Conservation (phyloP, 768 basidiomycete genomes). For the Calvatia gigantea region DNA sequence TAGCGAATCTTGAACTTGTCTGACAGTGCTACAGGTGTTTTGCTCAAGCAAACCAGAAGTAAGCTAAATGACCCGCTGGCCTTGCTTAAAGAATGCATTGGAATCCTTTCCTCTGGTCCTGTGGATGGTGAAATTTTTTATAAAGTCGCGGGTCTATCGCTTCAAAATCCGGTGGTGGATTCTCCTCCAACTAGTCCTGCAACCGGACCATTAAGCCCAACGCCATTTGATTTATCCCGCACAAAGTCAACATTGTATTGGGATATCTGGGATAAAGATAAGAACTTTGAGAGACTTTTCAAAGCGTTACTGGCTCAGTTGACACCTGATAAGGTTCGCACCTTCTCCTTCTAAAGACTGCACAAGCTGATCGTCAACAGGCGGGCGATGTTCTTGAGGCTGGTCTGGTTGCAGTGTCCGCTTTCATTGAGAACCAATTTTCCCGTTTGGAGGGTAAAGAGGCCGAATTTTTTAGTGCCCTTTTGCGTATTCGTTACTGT, state of each 20-base stretch:
- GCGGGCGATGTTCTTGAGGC: slow-evolving; percentile 66
- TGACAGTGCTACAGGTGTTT: not conserved
- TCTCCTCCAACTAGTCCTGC: slow-evolving; percentile 55
- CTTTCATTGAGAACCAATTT: slow-evolving; percentile 74
- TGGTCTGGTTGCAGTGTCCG: slow-evolving; percentile 80
- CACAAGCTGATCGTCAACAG: slow-evolving; percentile 31
- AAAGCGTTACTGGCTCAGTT: slow-evolving; percentile 61
- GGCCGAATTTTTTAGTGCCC: slow-evolving; percentile 65
- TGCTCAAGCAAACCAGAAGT: slow-evolving; percentile 31
- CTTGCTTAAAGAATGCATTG: slow-evolving; percentile 45
- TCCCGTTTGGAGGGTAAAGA: slow-evolving; percentile 76
- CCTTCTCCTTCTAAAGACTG: not conserved
- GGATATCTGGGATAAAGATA: slow-evolving; percentile 72
- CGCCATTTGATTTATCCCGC: slow-evolving; percentile 43
- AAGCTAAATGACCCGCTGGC: not conserved
- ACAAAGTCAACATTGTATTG: slow-evolving; percentile 42
- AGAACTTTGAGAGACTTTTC: slow-evolving; percentile 68
- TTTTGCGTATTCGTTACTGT: slow-evolving; percentile 72
- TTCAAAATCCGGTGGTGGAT: slow-evolving; percentile 52
- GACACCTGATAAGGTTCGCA: slow-evolving; percentile 56
- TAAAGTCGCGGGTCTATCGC: slow-evolving; percentile 62
- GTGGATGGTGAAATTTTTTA: slow-evolving; percentile 56
- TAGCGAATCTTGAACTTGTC: not conserved
- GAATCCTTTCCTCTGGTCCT: slow-evolving; percentile 47
- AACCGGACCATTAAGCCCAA: slow-evolving; percentile 51